These are phyloP conservation scores for Saccharomycopsis hybrid DNA, from an alignment of 1,139 yeast genomes.

Conservation along the genomic window DNA sequence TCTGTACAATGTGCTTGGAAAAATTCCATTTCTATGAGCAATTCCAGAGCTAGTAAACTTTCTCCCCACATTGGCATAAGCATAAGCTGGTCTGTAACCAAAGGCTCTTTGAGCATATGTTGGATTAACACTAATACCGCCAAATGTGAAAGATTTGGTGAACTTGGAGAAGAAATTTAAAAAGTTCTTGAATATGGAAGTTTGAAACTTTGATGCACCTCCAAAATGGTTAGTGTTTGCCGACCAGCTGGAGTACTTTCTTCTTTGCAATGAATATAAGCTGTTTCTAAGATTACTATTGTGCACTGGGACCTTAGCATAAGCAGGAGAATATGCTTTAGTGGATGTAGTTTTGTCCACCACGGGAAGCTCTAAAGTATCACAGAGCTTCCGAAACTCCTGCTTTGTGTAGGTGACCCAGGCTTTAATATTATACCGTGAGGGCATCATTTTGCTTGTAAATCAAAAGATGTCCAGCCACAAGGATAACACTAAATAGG, in stretches of 20 bases:
- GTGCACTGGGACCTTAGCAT: background rate
- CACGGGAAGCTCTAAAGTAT: background rate
- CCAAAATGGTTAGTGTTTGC: background rate
- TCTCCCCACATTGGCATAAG: background rate
- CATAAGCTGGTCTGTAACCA: background rate
- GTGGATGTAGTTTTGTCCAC: background rate
- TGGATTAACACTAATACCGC: background rate
- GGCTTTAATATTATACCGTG: slow-evolving; percentile 8
- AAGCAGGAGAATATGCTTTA: background rate
- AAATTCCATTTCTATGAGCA: slow-evolving; percentile 5
- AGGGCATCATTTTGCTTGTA: slow-evolving; percentile 1
- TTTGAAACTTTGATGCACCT: background rate
- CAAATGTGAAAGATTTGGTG: background rate
- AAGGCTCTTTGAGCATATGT: background rate
- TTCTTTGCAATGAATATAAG: background rate
- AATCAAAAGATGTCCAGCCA: too few species aligned
- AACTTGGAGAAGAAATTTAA: background rate
- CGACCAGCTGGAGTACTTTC: background rate
- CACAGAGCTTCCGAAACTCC: slow-evolving; percentile 2
- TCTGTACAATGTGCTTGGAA: slow-evolving; percentile 26
- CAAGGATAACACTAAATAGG: too few species aligned
- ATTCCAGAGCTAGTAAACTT: too few species aligned
- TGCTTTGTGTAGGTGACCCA: slow-evolving; percentile 3
- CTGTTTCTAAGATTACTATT: background rate
- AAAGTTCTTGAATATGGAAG: slow-evolving; percentile 1